Conservation (phyloP, 805 yeast species). For the Pichia heedii region DNA sequence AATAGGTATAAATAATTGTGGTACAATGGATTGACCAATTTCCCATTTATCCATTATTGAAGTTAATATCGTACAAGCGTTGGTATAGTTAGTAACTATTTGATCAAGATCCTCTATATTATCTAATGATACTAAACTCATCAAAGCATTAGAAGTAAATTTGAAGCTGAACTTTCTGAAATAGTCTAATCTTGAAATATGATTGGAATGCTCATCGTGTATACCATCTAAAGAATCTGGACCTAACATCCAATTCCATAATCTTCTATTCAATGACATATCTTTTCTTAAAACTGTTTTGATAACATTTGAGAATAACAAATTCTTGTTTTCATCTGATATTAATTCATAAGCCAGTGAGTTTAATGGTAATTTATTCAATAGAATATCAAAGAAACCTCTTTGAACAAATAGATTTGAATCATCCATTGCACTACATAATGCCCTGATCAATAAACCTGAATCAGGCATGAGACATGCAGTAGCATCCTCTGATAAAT, state of each 20-base stretch:
- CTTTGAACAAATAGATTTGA: conserved; percentile 72
- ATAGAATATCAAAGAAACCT: conserved; percentile 78
- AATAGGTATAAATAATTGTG: conserved; percentile 59
- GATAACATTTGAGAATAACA: conserved; percentile 54
- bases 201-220: conserved; percentile 1
- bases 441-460: conserved; percentile 67
- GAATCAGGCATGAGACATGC: conserved; percentile 68
- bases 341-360: conserved; percentile 48
- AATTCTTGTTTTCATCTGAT: conserved; percentile 43
- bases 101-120: conserved; percentile 21
- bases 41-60: conserved; percentile 94
- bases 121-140: conserved; percentile 31
- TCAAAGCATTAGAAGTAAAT: conserved; percentile 44
- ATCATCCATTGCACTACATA: conserved; percentile 56
- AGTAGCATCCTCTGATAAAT: conserved; percentile 35
- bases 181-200: conserved; percentile 38
- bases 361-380: conserved; percentile 56
- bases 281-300: conserved; percentile 69
- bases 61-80: conserved; percentile 54
- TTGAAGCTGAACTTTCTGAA: conserved; percentile 51
- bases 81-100: conserved; percentile 29
- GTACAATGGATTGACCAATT: conserved; percentile 68
- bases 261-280: conserved; percentile 88
- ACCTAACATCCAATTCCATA: conserved; percentile 91
- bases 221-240: conserved; percentile 32